Conservation (phyloP, 371 early-diverging fungal genomes). For the Syncephalastrum racemosum region DNA sequence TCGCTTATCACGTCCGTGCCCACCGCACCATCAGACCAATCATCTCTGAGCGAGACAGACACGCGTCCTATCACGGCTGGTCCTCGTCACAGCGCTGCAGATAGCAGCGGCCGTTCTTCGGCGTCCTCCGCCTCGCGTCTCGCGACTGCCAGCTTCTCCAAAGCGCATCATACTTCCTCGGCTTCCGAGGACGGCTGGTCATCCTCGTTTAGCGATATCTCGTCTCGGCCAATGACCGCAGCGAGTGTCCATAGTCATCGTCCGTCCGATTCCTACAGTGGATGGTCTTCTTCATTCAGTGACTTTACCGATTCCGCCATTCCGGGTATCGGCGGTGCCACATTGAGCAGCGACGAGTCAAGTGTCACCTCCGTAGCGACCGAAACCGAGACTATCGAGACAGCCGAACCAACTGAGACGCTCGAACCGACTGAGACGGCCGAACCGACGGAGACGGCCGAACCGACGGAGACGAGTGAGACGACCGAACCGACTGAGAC, state of each 20-base stretch:
- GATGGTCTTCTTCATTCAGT: constrained; percentile 7
- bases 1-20: neutral
- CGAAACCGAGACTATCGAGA: neutral
- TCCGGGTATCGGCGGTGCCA: neutral
- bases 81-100: constrained; percentile 1
- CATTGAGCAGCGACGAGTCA: neutral
- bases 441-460: constrained; percentile 2
- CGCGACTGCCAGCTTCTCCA: no score
- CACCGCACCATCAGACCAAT: constrained; percentile 1
- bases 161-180: no score
- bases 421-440: constrained; percentile 14
- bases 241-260: no score
- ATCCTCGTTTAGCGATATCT: constrained; percentile 2
- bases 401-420: constrained; percentile 7
- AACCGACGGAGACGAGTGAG: constrained; percentile 9
- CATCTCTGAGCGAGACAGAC: constrained; percentile 5
- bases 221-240: no score
- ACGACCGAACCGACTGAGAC: constrained; percentile 10
- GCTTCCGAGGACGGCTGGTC: constrained; percentile 1
- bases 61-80: no score
- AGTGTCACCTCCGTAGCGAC: neutral
- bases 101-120: neutral
- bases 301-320: constrained; percentile 3
- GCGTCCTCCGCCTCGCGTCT: no score
- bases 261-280: neutral